Evolutionary conservation across 2,329 filamentous ascomycete genomes (phyloP).

Genomic region (Ophiocordyceps camponoti-floridani): DNA sequence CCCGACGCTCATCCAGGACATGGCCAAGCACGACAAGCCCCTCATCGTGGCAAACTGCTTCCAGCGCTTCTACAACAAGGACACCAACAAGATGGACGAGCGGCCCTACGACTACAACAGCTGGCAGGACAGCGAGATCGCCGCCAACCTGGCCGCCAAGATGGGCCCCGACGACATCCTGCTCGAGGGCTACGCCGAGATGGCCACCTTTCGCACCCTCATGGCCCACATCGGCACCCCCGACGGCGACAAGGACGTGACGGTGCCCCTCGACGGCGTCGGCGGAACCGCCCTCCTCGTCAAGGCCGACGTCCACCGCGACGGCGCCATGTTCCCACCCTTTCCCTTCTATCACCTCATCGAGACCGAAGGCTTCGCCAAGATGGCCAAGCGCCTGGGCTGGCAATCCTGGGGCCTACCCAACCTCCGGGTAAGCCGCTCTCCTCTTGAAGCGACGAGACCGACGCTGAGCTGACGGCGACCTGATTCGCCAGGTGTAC

Average conservation of each 20-base stretch:
- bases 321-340: slow-evolving; percentile 95
- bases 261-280: slow-evolving; percentile 75
- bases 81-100: slow-evolving; percentile 52
- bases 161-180: slow-evolving; percentile 89
- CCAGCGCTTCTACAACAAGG: slow-evolving; percentile 60
- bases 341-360: slow-evolving; percentile 95
- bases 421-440: slow-evolving; percentile 66
- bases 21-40: slow-evolving; percentile 74
- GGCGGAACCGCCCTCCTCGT: slow-evolving; percentile 85
- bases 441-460: neutral
- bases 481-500: slow-evolving; percentile 44
- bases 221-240: slow-evolving; percentile 68
- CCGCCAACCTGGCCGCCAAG: slow-evolving; percentile 53
- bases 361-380: slow-evolving; percentile 94
- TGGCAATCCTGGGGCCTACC: slow-evolving; percentile 79
- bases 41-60: slow-evolving; percentile 92
- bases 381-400: slow-evolving; percentile 81
- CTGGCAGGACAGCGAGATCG: slow-evolving; percentile 79
- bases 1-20: slow-evolving; percentile 69
- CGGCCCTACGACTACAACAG: slow-evolving; percentile 94
- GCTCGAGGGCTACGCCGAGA: slow-evolving; percentile 80
- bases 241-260: slow-evolving; percentile 35
- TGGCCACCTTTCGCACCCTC: slow-evolving; percentile 78
- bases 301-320: slow-evolving; percentile 89
- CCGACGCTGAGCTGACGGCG: neutral